Evolutionary conservation across 2,329 filamentous ascomycete species (phyloP), one percentile per base, ranked within the genome.

Genomic region (Exophiala phaeomuriformis): DNA sequence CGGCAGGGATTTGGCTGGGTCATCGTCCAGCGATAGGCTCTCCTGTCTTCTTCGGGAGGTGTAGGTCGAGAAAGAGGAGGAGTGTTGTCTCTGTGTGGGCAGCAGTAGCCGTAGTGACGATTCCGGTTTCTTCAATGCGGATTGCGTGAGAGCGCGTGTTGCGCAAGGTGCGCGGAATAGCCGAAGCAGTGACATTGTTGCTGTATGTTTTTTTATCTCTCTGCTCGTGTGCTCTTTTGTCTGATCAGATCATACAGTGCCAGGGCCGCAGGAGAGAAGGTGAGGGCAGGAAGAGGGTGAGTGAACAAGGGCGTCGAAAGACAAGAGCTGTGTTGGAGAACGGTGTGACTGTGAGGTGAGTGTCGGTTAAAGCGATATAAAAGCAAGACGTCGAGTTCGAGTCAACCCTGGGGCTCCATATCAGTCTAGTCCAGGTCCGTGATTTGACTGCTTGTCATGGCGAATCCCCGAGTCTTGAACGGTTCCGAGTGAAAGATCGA

Each of bases 1-100:
- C 51, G 80, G 77, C 32, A 83, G 79, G 35, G 56, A 58, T 27
- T 53, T 49, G 40, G 42, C 29, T 4, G 52, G 27, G 28, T 54
- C 53, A 45, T 63, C 60, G 12, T 62, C 60, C 10, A 46, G 30
- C 10, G 46, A 28, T 8, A 53, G 31, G 12, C 47, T 52, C 29
- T 62, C 50, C 7, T 45, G 55, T 37, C 56, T 54, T 45, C 43
- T 32, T 48, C 51, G 48, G 36, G 53, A 55, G 39, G 60, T 55
- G 36, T 51, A 55, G 39, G 60, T 55, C 7, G 60, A 60, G 49
- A 63, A 63, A 2, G 37, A 19, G 19, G 19, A 19, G 19, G 19
- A 19, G 19, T 19, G 19, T 19, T 19, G 27, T 49, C 55, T 55
- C 10, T 37, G 51, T 19, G 49, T 47, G 19, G 52, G 56, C 40